These are phyloP conservation scores for Linnemannia schmuckeri DNA, from an alignment of 192 early-diverging fungal genomes.

Conservation along the genomic window DNA sequence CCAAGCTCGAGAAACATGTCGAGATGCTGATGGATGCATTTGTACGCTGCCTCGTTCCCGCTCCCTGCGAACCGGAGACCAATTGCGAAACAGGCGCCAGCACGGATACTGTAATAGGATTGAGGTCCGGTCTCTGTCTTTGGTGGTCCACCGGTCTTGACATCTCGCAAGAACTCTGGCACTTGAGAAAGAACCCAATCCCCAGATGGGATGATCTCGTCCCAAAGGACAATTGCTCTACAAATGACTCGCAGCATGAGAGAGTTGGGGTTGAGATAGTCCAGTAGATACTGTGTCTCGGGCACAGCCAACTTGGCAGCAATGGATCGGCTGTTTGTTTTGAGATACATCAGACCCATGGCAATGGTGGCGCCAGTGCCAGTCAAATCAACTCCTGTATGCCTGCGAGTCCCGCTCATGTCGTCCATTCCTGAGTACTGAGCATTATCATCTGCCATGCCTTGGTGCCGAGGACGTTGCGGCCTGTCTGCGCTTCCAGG, in stretches of 20 bases:
- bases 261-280: slow-evolving; percentile 80
- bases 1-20: slow-evolving; percentile 63
- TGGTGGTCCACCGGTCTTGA: slow-evolving; percentile 18
- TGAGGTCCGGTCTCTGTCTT: slow-evolving; percentile 62
- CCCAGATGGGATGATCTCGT: slow-evolving; percentile 67
- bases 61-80: slow-evolving; percentile 80
- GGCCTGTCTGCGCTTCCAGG: slow-evolving; percentile 63
- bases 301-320: slow-evolving; percentile 78
- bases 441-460: background rate
- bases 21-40: slow-evolving; percentile 65
- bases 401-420: slow-evolving; percentile 7
- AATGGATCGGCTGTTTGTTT: slow-evolving; percentile 76
- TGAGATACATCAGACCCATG: slow-evolving; percentile 86
- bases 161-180: slow-evolving; percentile 68
- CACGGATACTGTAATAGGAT: slow-evolving; percentile 72
- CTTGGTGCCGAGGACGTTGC: slow-evolving; percentile 6
- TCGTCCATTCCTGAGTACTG: background rate
- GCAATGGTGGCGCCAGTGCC: slow-evolving; percentile 82
- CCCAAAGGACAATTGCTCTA: slow-evolving; percentile 84
- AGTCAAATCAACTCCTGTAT: slow-evolving; percentile 64
- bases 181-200: slow-evolving; percentile 77
- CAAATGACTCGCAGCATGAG: slow-evolving; percentile 78
- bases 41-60: slow-evolving; percentile 59
- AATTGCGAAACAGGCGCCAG: slow-evolving; percentile 77
- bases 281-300: slow-evolving; percentile 66